Base-by-base conservation (phyloP, 148 eudicot species). In the Mesembryanthemum crystallinum region DNA sequence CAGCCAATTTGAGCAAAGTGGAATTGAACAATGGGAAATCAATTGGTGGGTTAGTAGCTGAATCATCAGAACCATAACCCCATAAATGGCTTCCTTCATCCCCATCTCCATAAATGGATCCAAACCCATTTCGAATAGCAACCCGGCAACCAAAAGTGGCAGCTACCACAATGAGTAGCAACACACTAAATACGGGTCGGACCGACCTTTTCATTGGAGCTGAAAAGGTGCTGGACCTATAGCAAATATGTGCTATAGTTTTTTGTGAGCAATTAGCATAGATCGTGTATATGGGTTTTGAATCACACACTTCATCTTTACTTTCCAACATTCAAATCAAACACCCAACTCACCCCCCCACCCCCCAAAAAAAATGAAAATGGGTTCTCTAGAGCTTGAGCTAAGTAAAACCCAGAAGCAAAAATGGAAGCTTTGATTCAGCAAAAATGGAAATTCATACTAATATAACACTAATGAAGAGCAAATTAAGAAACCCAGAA, bases 1-100 rank as follows among this genome's bases (percentile, higher is more conserved):
- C 82, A 33, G 98, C 94, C 27, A 85, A 79, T 55, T 74, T 86
- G 37, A 93, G 73, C 70, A 93, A 80, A 20, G 92, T 91, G 33
- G 81, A 84, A 72, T 93, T 89, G 39, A 88, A 82, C 59, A 76
- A 57, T 28, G 80, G 81, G 54, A 81, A 69, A 76, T 84, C 87
- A 68, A 79, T 29, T 6, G 74, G 47, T 57, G 49, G 37, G 28
- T 15, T 25, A 25, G 5, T 14, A 7, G 42, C 5, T 28, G 73
- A 76, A 29, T 70, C 68, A 43, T 60, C 30, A 60, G 14, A 72
- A 33, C 75, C 71, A 69, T 24, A 64, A 23, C 69, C 35, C 69
- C 74, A 43, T 25, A 18, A 51, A 17, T 17, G 77, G 72, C 7
- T 30, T 59, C 35, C 45, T 66, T 32, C 62, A 62, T 80, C 51